Evolutionary conservation across 768 basidiomycete genomes (phyloP), one percentile per base, ranked within the genome.

Genomic region (Suillus luteus): DNA sequence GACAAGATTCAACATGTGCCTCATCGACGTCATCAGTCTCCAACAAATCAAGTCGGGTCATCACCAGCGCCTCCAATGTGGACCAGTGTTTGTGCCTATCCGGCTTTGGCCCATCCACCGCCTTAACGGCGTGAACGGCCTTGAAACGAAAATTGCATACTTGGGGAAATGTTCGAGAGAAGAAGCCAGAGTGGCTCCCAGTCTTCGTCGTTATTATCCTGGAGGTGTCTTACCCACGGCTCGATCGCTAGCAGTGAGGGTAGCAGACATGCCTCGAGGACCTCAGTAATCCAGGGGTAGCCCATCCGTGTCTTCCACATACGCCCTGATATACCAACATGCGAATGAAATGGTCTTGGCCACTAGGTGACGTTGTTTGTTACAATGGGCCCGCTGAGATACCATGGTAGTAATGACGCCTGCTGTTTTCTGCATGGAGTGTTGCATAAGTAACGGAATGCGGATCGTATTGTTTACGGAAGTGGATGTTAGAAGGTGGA

Each of bases 271-370:
- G 72, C 67, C 55, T 72, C 67, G 46, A 74, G 46, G 27, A 64
- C 57, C 64, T 75, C 71, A 14, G 37, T 61, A 54, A 74, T 41
- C 72, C 74, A 74, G n/a, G 60, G 69, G 64, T 4, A 72, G 19
- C 10, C 71, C 74, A 6, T 74, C 69, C 19, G 69, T 64, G 37
- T 62, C 67, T 55, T 75, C 73, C 37, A 69, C 64, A n/a, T 68
- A 71, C 8, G 67, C 64, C 10, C 74, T 74, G 49, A 74, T 69
- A 40, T 72, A 71, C 73, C 74, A 74, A 27, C 72, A 74, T 14
- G 66, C 71, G 40, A 69, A 72, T 3, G 74, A 76, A 54, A 74
- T 62, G 38, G 62, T 66, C 46, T 69, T 74, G 31, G 74, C 71
- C 31, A 71, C 52, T 57, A 71, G 48, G 17, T 48, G 0, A 19